Conservation (phyloP, 768 basidiomycete species). For the Xerocomus brunneocitrinus region DNA sequence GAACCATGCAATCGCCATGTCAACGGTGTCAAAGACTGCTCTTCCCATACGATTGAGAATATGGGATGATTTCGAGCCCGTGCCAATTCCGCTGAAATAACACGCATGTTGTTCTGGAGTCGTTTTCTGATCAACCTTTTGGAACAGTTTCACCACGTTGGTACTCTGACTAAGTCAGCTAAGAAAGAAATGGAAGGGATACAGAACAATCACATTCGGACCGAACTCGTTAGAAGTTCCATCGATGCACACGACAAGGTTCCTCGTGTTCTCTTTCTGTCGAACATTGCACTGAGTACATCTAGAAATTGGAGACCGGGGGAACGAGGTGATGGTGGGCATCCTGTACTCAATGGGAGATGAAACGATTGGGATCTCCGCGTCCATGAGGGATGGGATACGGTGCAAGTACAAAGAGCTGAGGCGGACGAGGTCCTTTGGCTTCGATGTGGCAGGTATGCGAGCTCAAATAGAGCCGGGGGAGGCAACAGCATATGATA, state of each 20-base stretch:
- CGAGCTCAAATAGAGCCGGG: constrained; percentile 4
- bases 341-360: background rate
- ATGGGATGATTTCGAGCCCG: constrained; percentile 18
- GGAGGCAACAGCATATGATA: background rate
- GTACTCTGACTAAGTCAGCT: constrained; percentile 29
- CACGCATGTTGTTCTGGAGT: constrained; percentile 27
- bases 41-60: constrained; percentile 16
- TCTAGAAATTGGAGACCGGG: background rate
- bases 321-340: background rate
- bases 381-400: background rate
- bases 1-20: constrained; percentile 37
- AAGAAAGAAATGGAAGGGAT: background rate
- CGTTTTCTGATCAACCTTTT: constrained; percentile 19
- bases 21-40: constrained; percentile 24
- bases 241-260: constrained; percentile 24
- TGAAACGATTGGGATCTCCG: background rate
- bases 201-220: constrained; percentile 8
- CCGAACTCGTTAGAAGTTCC: constrained; percentile 24
- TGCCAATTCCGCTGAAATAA: constrained; percentile 38
- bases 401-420: background rate
- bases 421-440: background rate
- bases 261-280: constrained; percentile 12
- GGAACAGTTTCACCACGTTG: constrained; percentile 35
- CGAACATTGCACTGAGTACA: constrained; percentile 10
- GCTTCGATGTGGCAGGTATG: background rate